phyloP scores from a whole-genome alignment of 1,139 yeast species.

The Pichia sp. region DNA sequence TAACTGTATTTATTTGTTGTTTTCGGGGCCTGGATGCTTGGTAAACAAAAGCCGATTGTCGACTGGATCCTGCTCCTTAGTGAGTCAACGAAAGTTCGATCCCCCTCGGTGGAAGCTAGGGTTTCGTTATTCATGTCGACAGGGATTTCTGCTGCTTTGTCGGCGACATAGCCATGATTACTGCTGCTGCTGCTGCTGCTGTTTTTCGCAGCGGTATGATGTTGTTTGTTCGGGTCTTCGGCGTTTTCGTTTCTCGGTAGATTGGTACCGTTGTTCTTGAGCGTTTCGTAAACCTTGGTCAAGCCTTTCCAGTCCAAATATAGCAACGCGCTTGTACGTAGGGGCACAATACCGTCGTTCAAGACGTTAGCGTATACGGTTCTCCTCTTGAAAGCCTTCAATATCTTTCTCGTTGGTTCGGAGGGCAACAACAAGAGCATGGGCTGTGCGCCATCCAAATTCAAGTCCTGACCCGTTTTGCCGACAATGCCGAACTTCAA shows the following conservation, averaged over 20 bases:
- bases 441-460: conserved; percentile 60
- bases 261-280: conserved; percentile 35
- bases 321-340: conserved; percentile 77
- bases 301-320: conserved; percentile 72
- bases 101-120: background rate
- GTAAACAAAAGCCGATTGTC: conserved; percentile 19
- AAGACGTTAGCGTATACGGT: conserved; percentile 74
- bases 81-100: conserved; percentile 6
- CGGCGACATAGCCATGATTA: conserved; percentile 7
- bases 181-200: background rate
- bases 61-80: conserved; percentile 16
- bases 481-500: conserved; percentile 89
- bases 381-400: conserved; percentile 61
- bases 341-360: conserved; percentile 89
- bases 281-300: conserved; percentile 39
- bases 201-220: background rate
- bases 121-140: conserved; percentile 17
- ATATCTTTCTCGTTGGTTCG: conserved; percentile 69
- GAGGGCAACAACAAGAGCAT: conserved; percentile 70
- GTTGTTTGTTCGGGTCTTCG: background rate
- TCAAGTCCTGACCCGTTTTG: conserved; percentile 87
- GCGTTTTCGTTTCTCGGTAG: conserved; percentile 21
- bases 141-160: conserved; percentile 27
- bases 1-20: conserved; percentile 32
- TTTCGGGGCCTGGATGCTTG: conserved; percentile 14